These are phyloP conservation scores for Aspergillus affinis DNA, from an alignment of 495 filamentous ascomycete species.

Conservation along the genomic window DNA sequence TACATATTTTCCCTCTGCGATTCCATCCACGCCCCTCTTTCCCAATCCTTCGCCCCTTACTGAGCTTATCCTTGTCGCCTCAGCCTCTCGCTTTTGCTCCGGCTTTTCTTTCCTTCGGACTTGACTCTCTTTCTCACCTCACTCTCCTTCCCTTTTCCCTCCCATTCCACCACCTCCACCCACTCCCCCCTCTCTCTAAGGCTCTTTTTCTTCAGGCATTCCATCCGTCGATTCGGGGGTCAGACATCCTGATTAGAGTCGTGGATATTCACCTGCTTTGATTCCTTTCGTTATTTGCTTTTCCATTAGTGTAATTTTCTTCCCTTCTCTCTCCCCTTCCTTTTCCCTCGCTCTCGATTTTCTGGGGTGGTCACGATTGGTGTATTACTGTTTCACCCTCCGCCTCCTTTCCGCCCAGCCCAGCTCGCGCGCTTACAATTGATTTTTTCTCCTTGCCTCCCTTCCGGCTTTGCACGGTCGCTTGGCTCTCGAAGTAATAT, in stretches of 20 bases:
- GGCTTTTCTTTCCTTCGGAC: constrained; percentile 1
- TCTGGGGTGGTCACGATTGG: constrained; percentile 13
- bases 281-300: constrained; percentile 11
- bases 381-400: constrained; percentile 17
- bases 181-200: constrained; percentile 23
- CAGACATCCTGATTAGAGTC: not conserved
- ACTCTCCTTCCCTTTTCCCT: constrained; percentile 22
- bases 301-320: constrained; percentile 2
- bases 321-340: constrained; percentile 12
- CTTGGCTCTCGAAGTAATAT: constrained; percentile 18
- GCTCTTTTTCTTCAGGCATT: constrained; percentile 6
- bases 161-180: constrained; percentile 24
- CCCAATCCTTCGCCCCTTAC: constrained; percentile 18
- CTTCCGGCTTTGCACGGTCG: constrained; percentile 16
- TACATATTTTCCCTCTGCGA: not conserved
- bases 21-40: constrained; percentile 18
- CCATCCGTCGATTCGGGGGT: not conserved
- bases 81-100: constrained; percentile 10
- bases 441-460: constrained; percentile 22
- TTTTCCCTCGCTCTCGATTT: constrained; percentile 5
- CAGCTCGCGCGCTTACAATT: constrained; percentile 18
- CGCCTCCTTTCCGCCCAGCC: constrained; percentile 23
- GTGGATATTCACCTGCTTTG: constrained; percentile 11
- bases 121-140: constrained; percentile 3
- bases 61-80: constrained; percentile 20